phyloP scores from a whole-genome alignment of 1,284 basidiomycete genomes.

The Irpex rosettiformis region DNA sequence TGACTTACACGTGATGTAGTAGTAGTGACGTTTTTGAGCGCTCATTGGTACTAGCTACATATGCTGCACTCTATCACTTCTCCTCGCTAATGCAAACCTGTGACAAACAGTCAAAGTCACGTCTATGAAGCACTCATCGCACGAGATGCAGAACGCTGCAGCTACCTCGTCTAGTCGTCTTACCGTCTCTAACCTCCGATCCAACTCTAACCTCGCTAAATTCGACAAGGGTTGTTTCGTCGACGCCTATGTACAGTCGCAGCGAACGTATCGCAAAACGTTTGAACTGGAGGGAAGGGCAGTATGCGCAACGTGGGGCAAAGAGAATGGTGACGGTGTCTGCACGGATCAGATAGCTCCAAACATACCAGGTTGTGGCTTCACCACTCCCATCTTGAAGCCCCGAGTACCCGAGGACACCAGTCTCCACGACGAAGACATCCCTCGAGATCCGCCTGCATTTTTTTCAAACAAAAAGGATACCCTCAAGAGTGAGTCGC shows the following conservation, averaged over 20 bases:
- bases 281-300: slow-evolving; percentile 43
- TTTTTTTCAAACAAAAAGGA: not conserved
- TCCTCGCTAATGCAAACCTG: not conserved
- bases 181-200: not conserved
- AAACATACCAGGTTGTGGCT: slow-evolving; percentile 15
- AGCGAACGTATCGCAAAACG: slow-evolving; percentile 39
- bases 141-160: not conserved
- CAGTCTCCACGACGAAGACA: not conserved
- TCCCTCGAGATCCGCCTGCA: not conserved
- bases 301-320: slow-evolving; percentile 29
- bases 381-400: slow-evolving; percentile 13
- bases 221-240: slow-evolving; percentile 43
- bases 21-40: no score
- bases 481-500: not conserved
- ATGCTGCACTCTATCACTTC: not conserved
- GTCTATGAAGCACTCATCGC: not conserved
- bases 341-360: not conserved
- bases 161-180: not conserved
- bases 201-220: slow-evolving; percentile 17
- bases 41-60: no score
- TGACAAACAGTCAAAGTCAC: not conserved
- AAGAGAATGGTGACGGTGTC: not conserved
- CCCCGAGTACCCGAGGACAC: slow-evolving; percentile 7
- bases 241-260: slow-evolving; percentile 45
- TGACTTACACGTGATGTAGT: no score